Evolutionary conservation across 2,329 filamentous ascomycete genomes (phyloP), one percentile per base, ranked within the genome.

Genomic region (Magnaporthiopsis poae): DNA sequence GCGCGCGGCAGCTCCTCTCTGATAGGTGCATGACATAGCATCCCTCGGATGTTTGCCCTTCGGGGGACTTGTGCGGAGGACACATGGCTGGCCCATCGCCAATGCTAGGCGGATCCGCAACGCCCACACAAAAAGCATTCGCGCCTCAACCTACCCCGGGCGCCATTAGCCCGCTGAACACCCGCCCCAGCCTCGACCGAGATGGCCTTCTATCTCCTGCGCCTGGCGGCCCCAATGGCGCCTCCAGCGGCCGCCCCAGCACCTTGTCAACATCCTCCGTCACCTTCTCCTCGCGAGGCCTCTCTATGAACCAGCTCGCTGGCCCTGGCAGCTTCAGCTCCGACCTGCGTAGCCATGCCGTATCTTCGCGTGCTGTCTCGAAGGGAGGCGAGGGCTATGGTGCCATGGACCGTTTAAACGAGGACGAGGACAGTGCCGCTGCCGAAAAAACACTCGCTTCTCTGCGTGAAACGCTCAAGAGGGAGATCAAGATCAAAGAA

Each of bases 401-500:
- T 25, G 52, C 36, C 56, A 56, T 56, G 71, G 85, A 87, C 67
- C 85, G 84, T 72, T 74, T 85, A 52, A 88, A 89, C 66, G 88
- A 91, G 70, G 86, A 86, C 68, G 77, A 78, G 65, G 85, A 87
- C 68, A 77, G 77, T 73, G 71, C 80, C 71, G 69, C 75, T 21
- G 83, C 82, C 12, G 92, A 96, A 75, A 88, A 92, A 77, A 85
- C 87, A 60, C 87, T 96, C 72, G 85, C 88, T 29, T 82, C 86
- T 65, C 84, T 97, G 69, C 88, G 90, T 73, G 93, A 97, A 72
- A 86, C 89, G 73, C 89, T 99, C 70, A 94, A 92, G 71, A 94
- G 96, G 73, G 96, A 99, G 79, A 88, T 93, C 80, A 98, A 98
- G 82, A 98, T 99, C 75, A 97, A 96, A 77, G 90, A 94, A 73